A percentile compares a stretch with the other conserved stretches of the same genome.
These are phyloP conservation scores for Apiotrichum siamense DNA, from an alignment of 1,284 basidiomycete genomes.

Conservation along the genomic window DNA sequence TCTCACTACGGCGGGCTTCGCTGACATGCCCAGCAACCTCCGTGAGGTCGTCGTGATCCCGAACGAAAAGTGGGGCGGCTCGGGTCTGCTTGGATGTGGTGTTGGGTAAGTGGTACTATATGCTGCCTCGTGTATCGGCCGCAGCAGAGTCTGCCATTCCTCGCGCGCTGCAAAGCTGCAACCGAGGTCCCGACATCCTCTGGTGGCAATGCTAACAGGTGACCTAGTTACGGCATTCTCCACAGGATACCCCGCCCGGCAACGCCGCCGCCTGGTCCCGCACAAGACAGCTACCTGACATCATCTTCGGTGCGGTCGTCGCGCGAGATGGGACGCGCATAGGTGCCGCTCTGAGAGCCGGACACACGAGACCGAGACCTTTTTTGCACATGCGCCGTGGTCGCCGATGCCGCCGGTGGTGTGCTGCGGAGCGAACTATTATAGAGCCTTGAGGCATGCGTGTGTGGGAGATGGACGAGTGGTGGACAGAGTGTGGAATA, in stretches of 20 bases:
- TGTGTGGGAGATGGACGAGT: too few relatives aligned
- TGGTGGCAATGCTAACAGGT: too few relatives aligned
- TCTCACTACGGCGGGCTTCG: not conserved
- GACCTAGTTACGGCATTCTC: conserved; percentile 62
- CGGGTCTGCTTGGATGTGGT: conserved; percentile 85
- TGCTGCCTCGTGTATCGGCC: too few relatives aligned
- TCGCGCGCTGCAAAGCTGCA: too few relatives aligned
- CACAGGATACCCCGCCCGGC: conserved; percentile 71
- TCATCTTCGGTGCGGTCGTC: not conserved
- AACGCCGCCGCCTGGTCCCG: conserved; percentile 22
- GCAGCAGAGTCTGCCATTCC: too few relatives aligned
- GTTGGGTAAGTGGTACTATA: conserved; percentile 76
- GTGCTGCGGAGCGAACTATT: too few relatives aligned
- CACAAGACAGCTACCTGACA: conserved; percentile 25
- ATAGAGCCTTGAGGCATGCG: too few relatives aligned
- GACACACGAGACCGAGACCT: too few relatives aligned
- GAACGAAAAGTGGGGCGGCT: conserved; percentile 92
- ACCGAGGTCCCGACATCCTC: not conserved
- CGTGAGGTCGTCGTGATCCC: conserved; percentile 87
- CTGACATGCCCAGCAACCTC: conserved; percentile 58
- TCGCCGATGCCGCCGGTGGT: too few relatives aligned
- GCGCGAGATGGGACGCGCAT: conserved; percentile 6
- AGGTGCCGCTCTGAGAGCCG: too few relatives aligned
- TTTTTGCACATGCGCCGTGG: too few relatives aligned
- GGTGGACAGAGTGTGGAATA: too few relatives aligned